These are phyloP conservation scores for Calocera cornea DNA, from an alignment of 768 basidiomycete genomes.

Conservation along the genomic window DNA sequence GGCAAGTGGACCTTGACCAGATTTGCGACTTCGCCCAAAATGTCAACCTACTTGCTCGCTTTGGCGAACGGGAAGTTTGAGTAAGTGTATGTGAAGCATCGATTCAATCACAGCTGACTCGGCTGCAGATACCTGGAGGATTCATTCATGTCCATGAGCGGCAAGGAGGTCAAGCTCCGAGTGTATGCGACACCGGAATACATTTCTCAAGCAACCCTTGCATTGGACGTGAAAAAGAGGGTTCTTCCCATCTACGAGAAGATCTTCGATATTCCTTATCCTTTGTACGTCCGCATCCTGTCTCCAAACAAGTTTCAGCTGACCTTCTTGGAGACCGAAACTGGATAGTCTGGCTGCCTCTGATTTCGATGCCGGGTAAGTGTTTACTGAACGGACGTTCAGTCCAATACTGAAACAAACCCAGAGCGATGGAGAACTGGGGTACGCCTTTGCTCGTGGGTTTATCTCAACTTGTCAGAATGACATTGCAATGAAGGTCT, in stretches of 20 bases:
- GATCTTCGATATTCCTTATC: constrained; percentile 67
- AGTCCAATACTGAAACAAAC: neutral
- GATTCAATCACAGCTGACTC: no score
- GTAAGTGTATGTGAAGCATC: neutral
- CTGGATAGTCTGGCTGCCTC: constrained; percentile 70
- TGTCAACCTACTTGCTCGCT: constrained; percentile 84
- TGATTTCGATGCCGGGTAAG: constrained; percentile 68
- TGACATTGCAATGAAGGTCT: no score
- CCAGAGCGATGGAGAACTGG: constrained; percentile 80
- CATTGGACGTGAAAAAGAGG: constrained; percentile 69
- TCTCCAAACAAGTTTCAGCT: neutral
- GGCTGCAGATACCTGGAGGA: constrained; percentile 57
- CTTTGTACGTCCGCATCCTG: constrained; percentile 30
- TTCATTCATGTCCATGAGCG: constrained; percentile 62
- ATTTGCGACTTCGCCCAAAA: constrained; percentile 67
- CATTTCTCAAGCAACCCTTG: constrained; percentile 71
- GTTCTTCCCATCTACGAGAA: constrained; percentile 81
- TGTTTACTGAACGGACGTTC: neutral
- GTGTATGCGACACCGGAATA: constrained; percentile 75
- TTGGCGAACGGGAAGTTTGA: constrained; percentile 71
- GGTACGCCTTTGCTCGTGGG: neutral
- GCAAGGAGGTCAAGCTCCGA: constrained; percentile 66
- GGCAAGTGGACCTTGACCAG: constrained; percentile 35
- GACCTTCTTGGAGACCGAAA: constrained; percentile 39
- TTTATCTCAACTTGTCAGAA: constrained; percentile 16